Percentiles rank a stretch among this genome's conserved stretches.
Evolutionary conservation across 1,139 yeast species (phyloP).

Genomic region (Hyphopichia burtonii): DNA sequence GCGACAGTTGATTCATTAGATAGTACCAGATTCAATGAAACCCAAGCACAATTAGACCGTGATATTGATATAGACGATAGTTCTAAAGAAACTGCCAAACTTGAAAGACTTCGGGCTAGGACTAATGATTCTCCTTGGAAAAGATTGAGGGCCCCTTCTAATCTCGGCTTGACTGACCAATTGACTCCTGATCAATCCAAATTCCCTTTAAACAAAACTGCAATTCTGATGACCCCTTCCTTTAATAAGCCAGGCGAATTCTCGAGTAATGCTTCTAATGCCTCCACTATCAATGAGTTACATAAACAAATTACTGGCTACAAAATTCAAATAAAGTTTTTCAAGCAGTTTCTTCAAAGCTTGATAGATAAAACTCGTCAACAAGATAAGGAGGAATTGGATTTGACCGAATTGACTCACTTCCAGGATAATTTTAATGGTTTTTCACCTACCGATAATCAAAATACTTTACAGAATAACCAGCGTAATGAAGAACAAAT

Average conservation of each 20-base stretch:
- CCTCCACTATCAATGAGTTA: constrained; percentile 28
- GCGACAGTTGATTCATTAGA: constrained; percentile 17
- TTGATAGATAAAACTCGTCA: constrained; percentile 27
- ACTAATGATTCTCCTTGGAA: constrained; percentile 30
- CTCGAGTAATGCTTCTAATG: constrained; percentile 6
- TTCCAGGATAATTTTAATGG: constrained; percentile 23
- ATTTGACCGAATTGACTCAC: constrained; percentile 21
- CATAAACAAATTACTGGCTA: constrained; percentile 43
- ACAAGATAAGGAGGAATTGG: constrained; percentile 12
- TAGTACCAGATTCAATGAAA: constrained; percentile 24
- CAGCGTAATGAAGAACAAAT: constrained; percentile 4
- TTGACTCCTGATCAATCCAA: constrained; percentile 9
- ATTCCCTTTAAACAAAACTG: not conserved
- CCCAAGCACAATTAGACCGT: constrained; percentile 30
- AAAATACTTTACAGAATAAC: constrained; percentile 5
- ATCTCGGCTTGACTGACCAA: constrained; percentile 3
- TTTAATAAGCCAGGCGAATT: not conserved
- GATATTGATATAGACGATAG: constrained; percentile 24
- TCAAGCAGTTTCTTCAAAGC: constrained; percentile 41
- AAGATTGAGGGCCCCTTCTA: constrained; percentile 25
- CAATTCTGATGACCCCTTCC: constrained; percentile 1
- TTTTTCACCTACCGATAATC: constrained; percentile 9
- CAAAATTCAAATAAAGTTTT: constrained; percentile 42
- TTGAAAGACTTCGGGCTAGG: constrained; percentile 5
- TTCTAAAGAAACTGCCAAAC: constrained; percentile 7